These are phyloP conservation scores for Kodamaea neixiangensis DNA, from an alignment of 805 yeast genomes.

Conservation along the genomic window DNA sequence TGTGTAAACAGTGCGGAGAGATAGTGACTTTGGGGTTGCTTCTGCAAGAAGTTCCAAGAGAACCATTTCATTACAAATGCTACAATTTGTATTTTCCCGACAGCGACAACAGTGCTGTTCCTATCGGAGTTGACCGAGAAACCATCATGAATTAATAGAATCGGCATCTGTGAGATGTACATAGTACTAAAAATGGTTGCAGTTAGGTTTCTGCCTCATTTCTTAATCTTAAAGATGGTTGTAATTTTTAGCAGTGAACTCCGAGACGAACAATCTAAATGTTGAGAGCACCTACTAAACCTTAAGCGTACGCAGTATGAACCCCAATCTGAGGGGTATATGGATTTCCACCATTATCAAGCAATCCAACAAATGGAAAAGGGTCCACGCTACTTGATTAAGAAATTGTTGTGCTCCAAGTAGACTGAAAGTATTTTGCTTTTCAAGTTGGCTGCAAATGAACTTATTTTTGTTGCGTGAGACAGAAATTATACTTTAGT, in stretches of 20 bases:
- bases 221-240: background rate
- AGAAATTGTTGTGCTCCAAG: background rate
- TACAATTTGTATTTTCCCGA: constrained; percentile 39
- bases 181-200: background rate
- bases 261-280: background rate
- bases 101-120: constrained; percentile 14
- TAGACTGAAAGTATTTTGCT: background rate
- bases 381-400: background rate
- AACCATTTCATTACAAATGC: constrained; percentile 51
- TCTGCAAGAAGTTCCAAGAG: constrained; percentile 15
- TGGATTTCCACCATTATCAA: background rate
- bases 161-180: background rate
- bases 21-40: constrained; percentile 56
- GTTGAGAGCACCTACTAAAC: background rate
- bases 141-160: background rate
- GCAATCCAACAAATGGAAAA: background rate
- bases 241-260: background rate
- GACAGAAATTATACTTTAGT: background rate
- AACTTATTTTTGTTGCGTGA: background rate
- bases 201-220: background rate
- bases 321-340: background rate
- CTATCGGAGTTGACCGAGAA: constrained; percentile 10
- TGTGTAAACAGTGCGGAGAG: constrained; percentile 54
- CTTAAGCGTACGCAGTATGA: background rate
- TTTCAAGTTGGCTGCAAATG: background rate